Percentiles rank a stretch among this genome's conserved stretches.
Evolutionary conservation across 148 eudicot genomes (phyloP).

Genomic region (Polygonum maritimum): DNA sequence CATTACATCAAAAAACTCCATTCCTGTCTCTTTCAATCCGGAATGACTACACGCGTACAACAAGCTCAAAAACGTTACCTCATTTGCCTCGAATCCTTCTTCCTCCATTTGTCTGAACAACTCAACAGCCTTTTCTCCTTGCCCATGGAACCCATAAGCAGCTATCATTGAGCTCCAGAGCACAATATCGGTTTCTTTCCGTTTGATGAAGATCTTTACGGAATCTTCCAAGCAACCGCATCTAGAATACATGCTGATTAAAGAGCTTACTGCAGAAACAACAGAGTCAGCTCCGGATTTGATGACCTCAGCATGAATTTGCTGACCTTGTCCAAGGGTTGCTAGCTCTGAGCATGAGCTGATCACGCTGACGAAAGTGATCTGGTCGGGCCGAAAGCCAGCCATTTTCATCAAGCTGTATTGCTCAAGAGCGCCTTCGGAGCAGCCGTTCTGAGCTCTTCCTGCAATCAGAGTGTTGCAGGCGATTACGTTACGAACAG

Average conservation of each 20-base stretch:
- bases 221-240: constrained; percentile 82
- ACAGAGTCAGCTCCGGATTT: constrained; percentile 41
- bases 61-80: constrained; percentile 72
- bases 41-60: constrained; percentile 81
- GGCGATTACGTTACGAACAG: constrained; percentile 37
- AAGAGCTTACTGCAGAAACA: constrained; percentile 48
- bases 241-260: constrained; percentile 82
- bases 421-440: constrained; percentile 57
- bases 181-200: constrained; percentile 38
- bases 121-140: constrained; percentile 57
- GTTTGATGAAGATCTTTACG: constrained; percentile 41
- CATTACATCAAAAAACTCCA: constrained; percentile 54
- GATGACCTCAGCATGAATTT: constrained; percentile 69
- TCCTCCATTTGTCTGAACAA: constrained; percentile 43
- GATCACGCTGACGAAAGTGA: constrained; percentile 70
- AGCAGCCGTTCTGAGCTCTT: constrained; percentile 54
- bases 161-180: constrained; percentile 75
- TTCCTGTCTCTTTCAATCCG: constrained; percentile 65
- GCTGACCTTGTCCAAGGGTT: constrained; percentile 82
- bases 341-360: constrained; percentile 73
- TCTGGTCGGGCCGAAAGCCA: constrained; percentile 62
- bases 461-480: constrained; percentile 77
- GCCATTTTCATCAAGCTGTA: constrained; percentile 52
- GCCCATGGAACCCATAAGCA: constrained; percentile 88
- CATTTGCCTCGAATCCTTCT: constrained; percentile 49